Evolutionary conservation across 2,329 filamentous ascomycete genomes (phyloP).

Genomic region (Endoconidiophora laricicola): DNA sequence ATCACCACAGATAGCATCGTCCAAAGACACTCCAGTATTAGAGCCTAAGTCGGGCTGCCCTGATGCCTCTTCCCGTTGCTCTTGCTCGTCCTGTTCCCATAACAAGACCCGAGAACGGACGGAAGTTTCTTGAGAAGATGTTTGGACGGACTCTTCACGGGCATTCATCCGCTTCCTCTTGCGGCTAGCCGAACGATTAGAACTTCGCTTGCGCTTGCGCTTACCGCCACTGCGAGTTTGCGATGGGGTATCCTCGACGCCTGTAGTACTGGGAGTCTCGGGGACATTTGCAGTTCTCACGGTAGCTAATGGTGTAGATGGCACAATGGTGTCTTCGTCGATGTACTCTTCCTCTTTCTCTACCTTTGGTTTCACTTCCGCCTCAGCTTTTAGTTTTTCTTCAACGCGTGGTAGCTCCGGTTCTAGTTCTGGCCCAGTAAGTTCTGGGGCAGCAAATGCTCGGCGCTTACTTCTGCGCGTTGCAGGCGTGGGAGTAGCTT

Average conservation of each 20-base stretch:
- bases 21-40: constrained; percentile 5
- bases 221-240: constrained; percentile 5
- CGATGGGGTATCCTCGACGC: not conserved
- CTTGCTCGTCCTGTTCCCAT: not conserved
- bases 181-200: constrained; percentile 1
- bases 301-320: not conserved
- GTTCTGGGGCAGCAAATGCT: not conserved
- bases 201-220: constrained; percentile 8
- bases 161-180: constrained; percentile 3
- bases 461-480: constrained; percentile 2
- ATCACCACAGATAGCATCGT: not conserved
- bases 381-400: not conserved
- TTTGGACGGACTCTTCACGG: not conserved
- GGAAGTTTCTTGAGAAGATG: not conserved
- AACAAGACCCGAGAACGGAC: not conserved
- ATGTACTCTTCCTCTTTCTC: not conserved
- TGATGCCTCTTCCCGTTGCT: not conserved
- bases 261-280: not conserved
- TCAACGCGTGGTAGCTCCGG: not conserved
- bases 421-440: not conserved
- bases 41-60: not conserved
- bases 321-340: not conserved
- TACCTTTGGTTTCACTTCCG: not conserved
- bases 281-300: not conserved
- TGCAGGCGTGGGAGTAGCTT: constrained; percentile 1